Base-by-base conservation (phyloP, 169 alveolate species). In the Amoebophrya sp. region DNA sequence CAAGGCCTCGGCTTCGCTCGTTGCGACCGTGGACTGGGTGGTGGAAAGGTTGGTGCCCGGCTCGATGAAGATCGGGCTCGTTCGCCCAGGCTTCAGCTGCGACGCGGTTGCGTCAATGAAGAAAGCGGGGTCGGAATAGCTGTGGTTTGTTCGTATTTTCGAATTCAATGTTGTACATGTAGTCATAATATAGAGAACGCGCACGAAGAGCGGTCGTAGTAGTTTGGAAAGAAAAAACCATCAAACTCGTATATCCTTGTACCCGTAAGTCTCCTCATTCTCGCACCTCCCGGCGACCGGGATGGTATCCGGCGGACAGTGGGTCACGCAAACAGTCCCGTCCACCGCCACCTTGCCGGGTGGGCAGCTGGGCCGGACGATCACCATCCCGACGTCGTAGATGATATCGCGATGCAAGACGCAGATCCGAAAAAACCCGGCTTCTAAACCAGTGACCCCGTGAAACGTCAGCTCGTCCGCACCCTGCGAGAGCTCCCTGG, bases 261-360 rank as follows among this genome's bases (percentile, higher is more conserved):
- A 40, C 91, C 77, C 77, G 32, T 25, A 66, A 1, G 83, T 66
- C 35, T 66, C 83, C 83, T n/a, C 40, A 18, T 32, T 2, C 40
- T 77, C 40, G 23, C 92, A 90, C 54, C 40, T 29, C 39, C 92
- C 92, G 25, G 92, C 92, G n/a, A 90, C 54, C 32, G 92, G 92
- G 0, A 90, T 77, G 23, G 40, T 90, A n/a, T 0, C 7, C 40
- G 38, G 35, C 35, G 92, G 92, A 35, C 92, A 90, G 92, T 90
- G 54, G 38, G 77, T 90, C 54, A 90, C 40, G 89, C 92, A 90
- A 18, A 66, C 83, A 14, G 92, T 53, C 12, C 92, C 92, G 23
- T 90, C 89, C 29, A 90, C 89, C 89, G 40, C 40, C 54, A 90
- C 92, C 3, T 7, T 0, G 38, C 55, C 55, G 23, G 92, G 66